A percentile compares a stretch with the other conserved stretches of the same genome.
Conservation (phyloP, 805 yeast species). For the Ogataea trehaloabstinens region DNA sequence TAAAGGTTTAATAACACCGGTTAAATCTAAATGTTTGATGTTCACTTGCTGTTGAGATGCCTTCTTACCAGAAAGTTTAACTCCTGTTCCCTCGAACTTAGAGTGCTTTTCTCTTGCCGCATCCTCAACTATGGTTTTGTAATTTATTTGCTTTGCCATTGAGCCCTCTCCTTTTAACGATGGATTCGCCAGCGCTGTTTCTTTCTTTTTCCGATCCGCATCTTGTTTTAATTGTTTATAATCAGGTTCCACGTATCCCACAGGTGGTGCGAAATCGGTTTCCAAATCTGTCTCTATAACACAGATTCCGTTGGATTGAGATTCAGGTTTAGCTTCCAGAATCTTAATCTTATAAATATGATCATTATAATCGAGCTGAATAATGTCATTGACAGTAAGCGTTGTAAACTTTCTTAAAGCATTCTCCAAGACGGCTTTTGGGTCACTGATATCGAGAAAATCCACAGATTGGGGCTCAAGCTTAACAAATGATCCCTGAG, state of each 20-base stretch:
- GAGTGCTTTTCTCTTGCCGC: slow-evolving; percentile 30
- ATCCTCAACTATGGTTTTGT: slow-evolving; percentile 53
- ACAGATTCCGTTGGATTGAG: slow-evolving; percentile 66
- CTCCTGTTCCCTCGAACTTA: slow-evolving; percentile 61
- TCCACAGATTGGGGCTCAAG: slow-evolving; percentile 94
- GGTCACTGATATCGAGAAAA: slow-evolving; percentile 90
- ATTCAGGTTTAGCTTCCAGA: slow-evolving; percentile 81
- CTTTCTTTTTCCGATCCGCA: slow-evolving; percentile 33
- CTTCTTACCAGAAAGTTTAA: slow-evolving; percentile 65
- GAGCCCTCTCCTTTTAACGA: slow-evolving; percentile 47
- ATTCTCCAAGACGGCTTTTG: slow-evolving; percentile 93
- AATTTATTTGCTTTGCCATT: slow-evolving; percentile 75
- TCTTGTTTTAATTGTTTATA: slow-evolving; percentile 44
- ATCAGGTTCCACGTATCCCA: slow-evolving; percentile 95
- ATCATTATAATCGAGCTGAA: slow-evolving; percentile 82
- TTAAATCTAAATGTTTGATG: slow-evolving; percentile 37
- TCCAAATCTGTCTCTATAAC: slow-evolving; percentile 96
- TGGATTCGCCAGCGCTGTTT: slow-evolving; percentile 36
- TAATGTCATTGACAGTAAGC: slow-evolving; percentile 76
- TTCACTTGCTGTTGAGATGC: slow-evolving; percentile 21
- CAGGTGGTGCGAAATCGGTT: slow-evolving; percentile 98
- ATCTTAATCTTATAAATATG: slow-evolving; percentile 76
- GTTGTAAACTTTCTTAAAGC: slow-evolving; percentile 89
- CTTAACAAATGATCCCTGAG: slow-evolving; percentile 84
- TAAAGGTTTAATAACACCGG: slow-evolving; percentile 70